Evolutionary conservation across 179 eudicot species (phyloP).

Genomic region (Silene coronaria): DNA sequence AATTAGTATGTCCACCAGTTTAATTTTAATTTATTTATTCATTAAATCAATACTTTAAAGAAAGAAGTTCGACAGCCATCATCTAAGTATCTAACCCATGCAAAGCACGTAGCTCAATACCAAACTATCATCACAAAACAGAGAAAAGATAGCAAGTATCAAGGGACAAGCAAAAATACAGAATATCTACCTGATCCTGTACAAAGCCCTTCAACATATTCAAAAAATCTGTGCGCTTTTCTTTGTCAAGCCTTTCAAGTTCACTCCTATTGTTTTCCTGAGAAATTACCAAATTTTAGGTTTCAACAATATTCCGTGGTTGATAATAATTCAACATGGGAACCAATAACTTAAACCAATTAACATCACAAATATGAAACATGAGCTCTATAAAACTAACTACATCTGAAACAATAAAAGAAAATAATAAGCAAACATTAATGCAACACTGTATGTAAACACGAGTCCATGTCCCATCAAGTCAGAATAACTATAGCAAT

Average conservation of each 20-base stretch:
- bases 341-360: slow-evolving; percentile 1
- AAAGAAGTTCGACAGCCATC: background rate
- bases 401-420: background rate
- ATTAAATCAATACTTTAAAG: background rate
- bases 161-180: slow-evolving; percentile 8
- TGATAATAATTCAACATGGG: background rate
- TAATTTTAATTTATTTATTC: background rate
- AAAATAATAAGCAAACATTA: background rate
- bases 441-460: background rate
- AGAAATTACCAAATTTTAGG: slow-evolving; percentile 18
- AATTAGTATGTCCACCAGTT: background rate
- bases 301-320: background rate
- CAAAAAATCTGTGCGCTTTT: slow-evolving; percentile 60
- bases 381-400: background rate
- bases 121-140: too few species aligned
- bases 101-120: slow-evolving; percentile 7
- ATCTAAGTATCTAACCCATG: background rate
- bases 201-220: slow-evolving; percentile 93
- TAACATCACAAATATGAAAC: slow-evolving; percentile 4
- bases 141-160: background rate
- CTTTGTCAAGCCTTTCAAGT: slow-evolving; percentile 67
- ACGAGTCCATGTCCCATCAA: background rate
- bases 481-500: too few species aligned
- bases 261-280: slow-evolving; percentile 89
- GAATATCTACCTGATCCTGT: slow-evolving; percentile 60